Percentiles rank a stretch among this genome's conserved stretches.
These are phyloP conservation scores for Elaeagnus macrophylla DNA, from an alignment of 306 rosid species.

Conservation along the genomic window DNA sequence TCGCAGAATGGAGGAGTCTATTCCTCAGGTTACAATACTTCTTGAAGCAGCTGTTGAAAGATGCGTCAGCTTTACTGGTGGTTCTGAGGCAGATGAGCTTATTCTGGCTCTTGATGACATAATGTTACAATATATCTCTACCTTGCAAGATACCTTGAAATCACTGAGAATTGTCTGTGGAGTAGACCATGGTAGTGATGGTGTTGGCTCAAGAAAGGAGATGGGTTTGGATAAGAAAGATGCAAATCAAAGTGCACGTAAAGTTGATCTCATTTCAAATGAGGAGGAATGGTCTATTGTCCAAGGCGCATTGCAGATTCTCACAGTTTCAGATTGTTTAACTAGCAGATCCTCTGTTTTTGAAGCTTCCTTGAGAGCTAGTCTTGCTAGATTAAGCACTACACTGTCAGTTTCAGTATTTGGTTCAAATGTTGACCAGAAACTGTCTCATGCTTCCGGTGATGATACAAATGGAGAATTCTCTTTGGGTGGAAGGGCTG, in stretches of 20 bases:
- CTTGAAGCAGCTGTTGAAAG: conserved; percentile 97
- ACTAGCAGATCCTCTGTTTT: conserved; percentile 98
- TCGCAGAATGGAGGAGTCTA: conserved; percentile 99
- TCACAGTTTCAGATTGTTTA: conserved; percentile 88
- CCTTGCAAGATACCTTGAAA: conserved; percentile 83
- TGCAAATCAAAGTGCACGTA: conserved; percentile 51
- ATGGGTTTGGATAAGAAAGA: conserved; percentile 60
- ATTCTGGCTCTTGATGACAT: conserved; percentile 87
- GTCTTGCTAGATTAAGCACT: conserved; percentile 90
- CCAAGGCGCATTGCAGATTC: conserved; percentile 96
- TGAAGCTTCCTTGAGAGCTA: conserved; percentile 94
- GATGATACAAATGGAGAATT: conserved; percentile 40
- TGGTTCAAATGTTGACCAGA: conserved; percentile 82
- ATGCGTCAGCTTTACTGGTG: conserved; percentile 92
- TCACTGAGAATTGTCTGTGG: conserved; percentile 88
- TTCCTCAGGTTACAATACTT: conserved; percentile 83
- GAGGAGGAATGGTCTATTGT: conserved; percentile 99
- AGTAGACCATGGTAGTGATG: conserved; percentile 68
- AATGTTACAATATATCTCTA: conserved; percentile 78
- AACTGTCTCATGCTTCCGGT: conserved; percentile 33
- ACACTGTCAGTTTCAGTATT: conserved; percentile 67
- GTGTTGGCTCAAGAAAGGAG: conserved; percentile 59
- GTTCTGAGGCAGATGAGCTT: conserved; percentile 95
- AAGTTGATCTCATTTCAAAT: conserved; percentile 62
- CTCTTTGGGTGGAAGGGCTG: conserved; percentile 83